Evolutionary conservation across 202 grass and related monocot genomes (phyloP), one percentile per base, ranked within the genome.

Genomic region (Zizania palustris): DNA sequence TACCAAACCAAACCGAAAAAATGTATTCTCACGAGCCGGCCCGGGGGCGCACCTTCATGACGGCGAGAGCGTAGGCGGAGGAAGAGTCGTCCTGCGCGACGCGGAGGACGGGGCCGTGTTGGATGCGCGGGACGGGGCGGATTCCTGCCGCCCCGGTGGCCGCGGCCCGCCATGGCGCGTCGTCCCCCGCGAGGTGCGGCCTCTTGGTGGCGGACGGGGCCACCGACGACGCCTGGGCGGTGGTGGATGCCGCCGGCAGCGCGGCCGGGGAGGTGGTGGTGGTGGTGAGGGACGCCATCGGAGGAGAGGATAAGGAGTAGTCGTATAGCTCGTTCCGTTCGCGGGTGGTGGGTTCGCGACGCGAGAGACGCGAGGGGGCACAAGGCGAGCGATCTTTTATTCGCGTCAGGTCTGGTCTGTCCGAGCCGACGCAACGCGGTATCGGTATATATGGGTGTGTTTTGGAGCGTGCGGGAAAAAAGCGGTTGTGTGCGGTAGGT

Each of bases 121-220:
- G 89, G 78, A 99, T 90, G 75, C 87, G 85, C 41, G 92, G 96
- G 76, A 99, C 71, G 74, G 91, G 83, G 37, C 89, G 89, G 80
- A 74, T 69, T 5, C 83, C 89, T 0, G 69, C 77, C 19, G 85
- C 67, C 49, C 83, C 65, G 65, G 78, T 36, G 21, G 91, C 78
- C 57, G 87, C 43, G 61, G 65, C 85, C 70, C 95, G 80, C 95
- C 95, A 92, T 12, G 95, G 95, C 43, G 83, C 95, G 90, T 98
- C 95, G 44, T 98, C 95, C 44, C 90, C 95, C 22, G 95, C 65
- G 63, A 98, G 85, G 85, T 87, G 67, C 69, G 89, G 83, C 10
- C 77, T 73, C 80, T 92, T 98, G 41, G 84, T 65, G 1, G 84
- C 78, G 40, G 81, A 77, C 9, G 86, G 69, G 56, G 85, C 68